These are phyloP conservation scores for Ephemerocybe angulata DNA, from an alignment of 768 basidiomycete species.

Conservation along the genomic window DNA sequence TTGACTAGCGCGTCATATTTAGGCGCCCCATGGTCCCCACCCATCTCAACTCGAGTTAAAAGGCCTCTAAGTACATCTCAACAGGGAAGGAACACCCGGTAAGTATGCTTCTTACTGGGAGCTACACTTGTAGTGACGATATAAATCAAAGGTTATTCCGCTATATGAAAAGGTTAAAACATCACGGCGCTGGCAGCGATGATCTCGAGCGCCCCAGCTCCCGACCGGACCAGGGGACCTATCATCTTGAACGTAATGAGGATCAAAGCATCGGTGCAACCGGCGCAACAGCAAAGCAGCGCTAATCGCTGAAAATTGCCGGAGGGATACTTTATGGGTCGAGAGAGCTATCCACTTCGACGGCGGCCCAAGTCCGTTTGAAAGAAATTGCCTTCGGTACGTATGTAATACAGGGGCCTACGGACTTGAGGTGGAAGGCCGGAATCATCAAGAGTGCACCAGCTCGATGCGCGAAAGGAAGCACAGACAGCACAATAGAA, in stretches of 20 bases:
- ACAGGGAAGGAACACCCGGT: background rate
- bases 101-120: background rate
- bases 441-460: background rate
- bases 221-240: background rate
- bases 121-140: background rate
- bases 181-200: background rate
- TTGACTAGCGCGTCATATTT: too few species aligned
- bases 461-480: background rate
- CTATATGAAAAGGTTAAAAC: background rate
- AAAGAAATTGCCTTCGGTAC: background rate
- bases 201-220: background rate
- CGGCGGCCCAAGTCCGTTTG: background rate
- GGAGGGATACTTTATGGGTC: background rate
- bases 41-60: too few species aligned
- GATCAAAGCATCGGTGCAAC: background rate
- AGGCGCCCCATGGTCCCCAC: too few species aligned
- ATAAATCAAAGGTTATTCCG: background rate
- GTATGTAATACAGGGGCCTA: background rate
- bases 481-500: background rate
- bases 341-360: background rate
- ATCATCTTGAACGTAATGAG: background rate
- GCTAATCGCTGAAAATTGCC: background rate
- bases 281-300: background rate
- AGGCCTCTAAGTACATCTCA: background rate
- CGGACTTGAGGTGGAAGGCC: too few species aligned